Base-by-base conservation (phyloP, 208 protist species). In the Leishmania martiniquensis region DNA sequence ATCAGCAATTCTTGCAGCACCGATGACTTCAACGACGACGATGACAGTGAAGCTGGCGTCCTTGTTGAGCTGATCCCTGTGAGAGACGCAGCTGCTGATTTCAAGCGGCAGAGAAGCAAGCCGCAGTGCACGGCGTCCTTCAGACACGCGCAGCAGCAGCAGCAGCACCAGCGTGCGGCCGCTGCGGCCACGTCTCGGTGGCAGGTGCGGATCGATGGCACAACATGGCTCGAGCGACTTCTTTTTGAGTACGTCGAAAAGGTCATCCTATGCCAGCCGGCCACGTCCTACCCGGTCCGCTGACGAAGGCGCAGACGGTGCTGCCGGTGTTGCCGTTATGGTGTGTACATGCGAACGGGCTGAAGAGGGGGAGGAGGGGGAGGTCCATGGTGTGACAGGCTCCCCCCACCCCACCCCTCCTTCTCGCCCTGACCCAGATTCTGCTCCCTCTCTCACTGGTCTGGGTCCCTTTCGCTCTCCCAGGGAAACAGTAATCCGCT, bases 181-280 rank as follows among this genome's bases (percentile, higher is more conserved):
- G 70, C 22, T 39, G 25, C 69, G 7, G 5, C 12, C 22, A 13
- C 49, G 45, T 57, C 66, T 29, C 66, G 44, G 55, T 73, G 79
- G 65, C 39, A 62, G 49, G 29, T 83, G 22, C 74, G 60, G 4
- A 75, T 88, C 69, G 87, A 86, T 39, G 77, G 82, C 7, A 88
- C 87, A 34, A 90, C 84, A 51, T 88, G 87, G 87, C 13, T 90
- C 51, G 84, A 90, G 77, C 77, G 75, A 13, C 78, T 88, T 15
- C 20, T 90, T 32, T 78, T 88, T 20, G 84, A 88, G 72, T 90
- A 88, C 57, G 75, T 90, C 34, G 80, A 83, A 66, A 75, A 60
- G 63, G 77, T 81, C 25, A 22, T 88, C 5, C 49, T 90, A 34
- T 51, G 75, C 62, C 52, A 37, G 39, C 52, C 49, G 20, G 20